Conservation (phyloP, 352 stramenopile species). For the Phytophthora sojae region DNA sequence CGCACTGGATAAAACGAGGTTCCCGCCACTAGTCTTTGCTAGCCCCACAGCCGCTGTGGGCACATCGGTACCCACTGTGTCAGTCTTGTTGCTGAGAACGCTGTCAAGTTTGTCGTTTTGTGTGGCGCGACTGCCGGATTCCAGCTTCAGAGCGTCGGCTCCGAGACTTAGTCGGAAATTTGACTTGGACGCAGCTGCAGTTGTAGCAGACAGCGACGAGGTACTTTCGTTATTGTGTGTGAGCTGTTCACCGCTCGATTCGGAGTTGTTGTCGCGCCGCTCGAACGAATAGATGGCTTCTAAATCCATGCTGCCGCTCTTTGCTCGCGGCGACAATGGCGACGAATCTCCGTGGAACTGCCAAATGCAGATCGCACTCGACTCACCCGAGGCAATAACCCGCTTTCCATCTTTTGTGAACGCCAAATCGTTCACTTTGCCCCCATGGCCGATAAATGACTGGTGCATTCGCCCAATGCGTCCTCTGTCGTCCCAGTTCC, state of each 20-base stretch:
- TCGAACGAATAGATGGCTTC: background rate
- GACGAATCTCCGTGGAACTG: conserved; percentile 56
- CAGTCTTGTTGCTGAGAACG: conserved; percentile 13
- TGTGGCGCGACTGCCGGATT: background rate
- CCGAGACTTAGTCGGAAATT: conserved; percentile 47
- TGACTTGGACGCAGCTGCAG: conserved; percentile 36
- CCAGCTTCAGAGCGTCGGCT: conserved; percentile 43
- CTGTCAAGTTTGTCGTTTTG: conserved; percentile 13
- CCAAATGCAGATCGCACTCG: conserved; percentile 68
- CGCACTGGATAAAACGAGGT: conserved; percentile 16
- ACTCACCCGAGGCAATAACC: conserved; percentile 52
- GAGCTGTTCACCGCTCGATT: background rate
- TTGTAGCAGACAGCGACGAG: conserved; percentile 22
- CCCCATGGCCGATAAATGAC: conserved; percentile 56
- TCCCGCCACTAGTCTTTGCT: background rate
- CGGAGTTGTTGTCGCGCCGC: background rate
- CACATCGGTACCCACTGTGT: background rate
- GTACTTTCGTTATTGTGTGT: conserved; percentile 13
- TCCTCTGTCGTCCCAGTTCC: conserved; percentile 63
- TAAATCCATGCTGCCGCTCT: conserved; percentile 1
- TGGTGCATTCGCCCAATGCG: conserved; percentile 66
- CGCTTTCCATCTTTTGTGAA: conserved; percentile 56
- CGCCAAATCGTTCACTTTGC: conserved; percentile 40
- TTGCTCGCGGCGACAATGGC: conserved; percentile 21
- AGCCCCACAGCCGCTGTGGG: conserved; percentile 3